Base-by-base conservation (phyloP, 2,329 filamentous ascomycete genomes). In the Hypoxylon sp. region DNA sequence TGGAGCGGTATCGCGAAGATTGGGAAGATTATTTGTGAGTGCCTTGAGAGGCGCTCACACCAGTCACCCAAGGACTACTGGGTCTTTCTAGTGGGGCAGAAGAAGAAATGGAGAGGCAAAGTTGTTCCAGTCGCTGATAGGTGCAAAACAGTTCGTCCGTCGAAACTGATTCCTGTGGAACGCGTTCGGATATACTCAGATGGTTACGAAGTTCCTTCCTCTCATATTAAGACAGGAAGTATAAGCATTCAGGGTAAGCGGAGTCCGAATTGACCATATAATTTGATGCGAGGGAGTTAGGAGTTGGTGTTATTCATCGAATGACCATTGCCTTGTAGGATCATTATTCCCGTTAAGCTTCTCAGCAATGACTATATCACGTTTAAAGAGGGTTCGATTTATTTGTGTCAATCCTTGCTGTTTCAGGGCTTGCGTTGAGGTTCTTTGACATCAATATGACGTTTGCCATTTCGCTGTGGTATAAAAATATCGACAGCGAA, bases 361-460 rank as follows among this genome's bases (percentile, higher is more conserved):
- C n/a, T 43, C 19, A 3, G 17, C 6, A 25, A 43, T 28, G n/a
- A 55, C 5, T 9, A 19, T 43, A 28, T 55, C 36, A 19, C 2
- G 14, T 17, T 43, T 55, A 13, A 0, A 5, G 9, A 30, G 11
- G 19, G 14, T 56, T 46, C 7, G 10, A 23, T 43, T 17, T 36
- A 10, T 23, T 34, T 56, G 11, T 48, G 67, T 55, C 53, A 55
- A 69, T 69, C 63, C 14, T 69, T 61, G 45, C 60, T n/a, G 2
- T 45, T 13, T 41, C 48, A 5, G n/a, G 38, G 23, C 11, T 38
- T 6, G 59, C 19, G 25, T 21, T 30, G n/a, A 13, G 32, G 32
- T 17, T 57, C 30, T 13, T 68, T 70, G 68, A 70, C 65, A 68
- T 66, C 59, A 60, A 17, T 43, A 68, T 70, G 65, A 70, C 68